Percentiles rank a stretch among this genome's conserved stretches.
These are phyloP conservation scores for Erigeron canadensis DNA, from an alignment of 129 eudicot genomes.

Conservation along the genomic window DNA sequence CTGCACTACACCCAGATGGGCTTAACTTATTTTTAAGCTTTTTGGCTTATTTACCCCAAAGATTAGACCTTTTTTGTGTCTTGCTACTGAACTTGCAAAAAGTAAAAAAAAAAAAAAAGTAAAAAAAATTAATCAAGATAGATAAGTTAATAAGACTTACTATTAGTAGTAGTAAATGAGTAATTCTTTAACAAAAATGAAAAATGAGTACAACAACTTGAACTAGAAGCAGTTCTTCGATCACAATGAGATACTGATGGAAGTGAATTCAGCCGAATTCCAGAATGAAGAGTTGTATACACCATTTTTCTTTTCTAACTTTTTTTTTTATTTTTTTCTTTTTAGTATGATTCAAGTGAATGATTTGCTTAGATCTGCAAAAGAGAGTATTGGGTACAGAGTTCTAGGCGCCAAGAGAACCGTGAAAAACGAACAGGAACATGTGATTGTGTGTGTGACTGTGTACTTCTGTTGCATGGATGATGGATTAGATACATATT, in stretches of 20 bases:
- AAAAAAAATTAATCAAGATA: neutral
- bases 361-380: slow-evolving; percentile 15
- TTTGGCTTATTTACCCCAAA: too few relatives aligned
- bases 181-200: slow-evolving; percentile 37
- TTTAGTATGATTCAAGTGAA: neutral
- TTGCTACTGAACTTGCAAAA: too few relatives aligned
- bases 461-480: neutral
- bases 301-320: slow-evolving; percentile 46
- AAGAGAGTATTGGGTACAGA: slow-evolving; percentile 13
- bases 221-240: slow-evolving; percentile 45
- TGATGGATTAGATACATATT: neutral
- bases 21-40: neutral
- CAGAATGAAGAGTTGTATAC: slow-evolving; percentile 44
- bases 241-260: slow-evolving; percentile 47
- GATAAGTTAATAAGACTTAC: slow-evolving; percentile 32
- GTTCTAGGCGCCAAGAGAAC: slow-evolving; percentile 52
- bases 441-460: neutral
- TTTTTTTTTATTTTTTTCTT: neutral
- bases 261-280: slow-evolving; percentile 55
- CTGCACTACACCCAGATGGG: neutral
- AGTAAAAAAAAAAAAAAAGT: neutral
- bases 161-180: slow-evolving; percentile 22
- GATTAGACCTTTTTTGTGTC: too few relatives aligned
- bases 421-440: slow-evolving; percentile 31
- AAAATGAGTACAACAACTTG: too few relatives aligned